A percentile compares a stretch with the other conserved stretches of the same genome.
Conservation (phyloP, 805 yeast species). For the Saccharomycopsis capsularis region DNA sequence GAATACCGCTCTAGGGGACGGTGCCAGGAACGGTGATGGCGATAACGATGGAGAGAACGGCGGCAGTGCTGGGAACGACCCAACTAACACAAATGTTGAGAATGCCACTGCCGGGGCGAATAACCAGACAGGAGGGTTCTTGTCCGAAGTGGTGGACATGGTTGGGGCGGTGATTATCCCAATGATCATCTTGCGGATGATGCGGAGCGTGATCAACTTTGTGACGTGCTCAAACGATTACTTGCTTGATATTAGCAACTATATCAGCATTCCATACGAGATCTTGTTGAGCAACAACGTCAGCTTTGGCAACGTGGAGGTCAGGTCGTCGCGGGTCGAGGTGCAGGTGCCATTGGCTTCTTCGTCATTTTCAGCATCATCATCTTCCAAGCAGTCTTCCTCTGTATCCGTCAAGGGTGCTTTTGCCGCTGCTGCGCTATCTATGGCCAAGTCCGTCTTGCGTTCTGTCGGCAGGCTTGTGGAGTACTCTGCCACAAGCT, state of each 20-base stretch:
- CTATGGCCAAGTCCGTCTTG: neutral
- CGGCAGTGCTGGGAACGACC: neutral
- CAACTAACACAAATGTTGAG: neutral
- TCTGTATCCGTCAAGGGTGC: neutral
- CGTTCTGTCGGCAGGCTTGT: neutral
- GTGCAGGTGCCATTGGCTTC: no score
- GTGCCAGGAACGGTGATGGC: neutral
- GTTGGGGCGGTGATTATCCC: slow-evolving; percentile 14
- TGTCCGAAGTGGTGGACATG: slow-evolving; percentile 9
- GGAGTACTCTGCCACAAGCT: neutral
- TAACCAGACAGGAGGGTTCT: neutral
- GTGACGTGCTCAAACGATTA: slow-evolving; percentile 19
- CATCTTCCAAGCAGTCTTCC: neutral
- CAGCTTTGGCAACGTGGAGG: neutral
- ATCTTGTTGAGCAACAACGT: neutral
- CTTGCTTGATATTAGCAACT: slow-evolving; percentile 11
- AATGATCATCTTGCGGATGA: slow-evolving; percentile 2
- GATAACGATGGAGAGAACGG: neutral
- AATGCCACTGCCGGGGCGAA: neutral
- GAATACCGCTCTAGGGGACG: neutral
- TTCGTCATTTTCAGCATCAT: no score
- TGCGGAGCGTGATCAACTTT: slow-evolving; percentile 12
- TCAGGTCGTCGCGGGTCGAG: no score
- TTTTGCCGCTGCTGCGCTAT: neutral
- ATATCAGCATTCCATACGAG: slow-evolving; percentile 6